Percentiles rank a stretch among this genome's conserved stretches.
These are phyloP conservation scores for Pleurotus djamor DNA, from an alignment of 768 basidiomycete species.

Conservation along the genomic window DNA sequence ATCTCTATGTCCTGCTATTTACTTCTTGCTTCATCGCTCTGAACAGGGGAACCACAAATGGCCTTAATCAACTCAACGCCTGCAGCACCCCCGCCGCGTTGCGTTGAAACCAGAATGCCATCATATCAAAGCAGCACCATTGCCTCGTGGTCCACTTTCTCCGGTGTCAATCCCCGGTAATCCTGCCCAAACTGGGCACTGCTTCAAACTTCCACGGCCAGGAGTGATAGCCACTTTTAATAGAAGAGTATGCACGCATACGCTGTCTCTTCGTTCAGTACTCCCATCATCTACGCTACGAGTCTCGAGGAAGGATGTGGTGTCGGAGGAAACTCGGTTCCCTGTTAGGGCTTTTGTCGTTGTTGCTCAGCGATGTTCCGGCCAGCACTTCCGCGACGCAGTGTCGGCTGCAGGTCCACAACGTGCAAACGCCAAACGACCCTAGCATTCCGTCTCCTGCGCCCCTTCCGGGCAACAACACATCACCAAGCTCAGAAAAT, in stretches of 20 bases:
- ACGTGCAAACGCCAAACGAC: slow-evolving; percentile 7
- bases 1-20: not conserved
- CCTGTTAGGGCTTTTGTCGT: not conserved
- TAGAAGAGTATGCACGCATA: not conserved
- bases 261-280: not conserved
- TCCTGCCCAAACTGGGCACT: not conserved
- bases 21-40: not conserved
- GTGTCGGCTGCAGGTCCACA: slow-evolving; percentile 23
- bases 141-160: not conserved
- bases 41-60: not conserved
- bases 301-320: no score
- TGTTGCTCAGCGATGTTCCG: slow-evolving; percentile 3
- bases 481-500: slow-evolving; percentile 8
- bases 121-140: not conserved
- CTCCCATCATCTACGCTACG: not conserved
- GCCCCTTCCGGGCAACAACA: slow-evolving; percentile 8
- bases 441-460: slow-evolving; percentile 7
- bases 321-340: not conserved
- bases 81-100: not conserved
- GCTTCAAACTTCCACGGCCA: no score
- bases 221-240: not conserved
- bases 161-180: not conserved
- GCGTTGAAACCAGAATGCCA: not conserved
- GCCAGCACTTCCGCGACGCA: slow-evolving; percentile 21
- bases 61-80: not conserved